Percentiles rank a stretch among this genome's conserved stretches.
These are phyloP conservation scores for Ceriops tagal DNA, from an alignment of 345 rosid species.

Conservation along the genomic window DNA sequence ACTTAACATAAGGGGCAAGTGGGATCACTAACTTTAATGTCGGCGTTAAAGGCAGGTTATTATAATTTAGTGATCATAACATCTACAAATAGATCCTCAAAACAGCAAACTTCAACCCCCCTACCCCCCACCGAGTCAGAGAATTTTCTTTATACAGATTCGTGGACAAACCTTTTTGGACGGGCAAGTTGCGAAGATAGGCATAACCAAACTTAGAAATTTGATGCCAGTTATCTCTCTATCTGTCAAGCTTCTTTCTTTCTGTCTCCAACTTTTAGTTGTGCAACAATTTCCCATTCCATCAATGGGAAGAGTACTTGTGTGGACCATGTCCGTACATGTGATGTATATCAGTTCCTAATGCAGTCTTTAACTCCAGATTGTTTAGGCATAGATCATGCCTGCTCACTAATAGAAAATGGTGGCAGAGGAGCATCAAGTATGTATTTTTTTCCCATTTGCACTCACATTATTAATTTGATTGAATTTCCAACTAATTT, in stretches of 20 bases:
- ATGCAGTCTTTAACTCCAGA: background rate
- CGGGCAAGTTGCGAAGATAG: constrained; percentile 8
- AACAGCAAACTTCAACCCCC: background rate
- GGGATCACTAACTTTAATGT: constrained; percentile 28
- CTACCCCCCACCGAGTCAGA: background rate
- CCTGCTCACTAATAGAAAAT: background rate
- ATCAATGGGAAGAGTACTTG: background rate
- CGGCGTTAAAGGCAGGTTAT: constrained; percentile 16
- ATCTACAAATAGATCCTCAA: constrained; percentile 2
- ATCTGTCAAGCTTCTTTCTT: background rate
- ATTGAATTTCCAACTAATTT: no score
- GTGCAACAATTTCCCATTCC: background rate
- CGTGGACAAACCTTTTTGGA: constrained; percentile 4
- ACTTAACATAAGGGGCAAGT: constrained; percentile 25
- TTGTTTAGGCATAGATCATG: background rate
- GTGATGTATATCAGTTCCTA: background rate
- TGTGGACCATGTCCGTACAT: background rate
- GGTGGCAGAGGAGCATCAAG: background rate
- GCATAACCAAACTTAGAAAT: background rate
- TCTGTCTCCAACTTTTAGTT: background rate
- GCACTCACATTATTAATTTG: no score
- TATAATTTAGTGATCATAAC: background rate
- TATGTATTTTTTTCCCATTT: background rate
- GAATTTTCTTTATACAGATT: constrained; percentile 10
- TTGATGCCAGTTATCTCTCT: background rate